Evolutionary conservation across 371 early-diverging fungal genomes (phyloP), one percentile per base, ranked within the genome.

Genomic region (Mycotypha africana): DNA sequence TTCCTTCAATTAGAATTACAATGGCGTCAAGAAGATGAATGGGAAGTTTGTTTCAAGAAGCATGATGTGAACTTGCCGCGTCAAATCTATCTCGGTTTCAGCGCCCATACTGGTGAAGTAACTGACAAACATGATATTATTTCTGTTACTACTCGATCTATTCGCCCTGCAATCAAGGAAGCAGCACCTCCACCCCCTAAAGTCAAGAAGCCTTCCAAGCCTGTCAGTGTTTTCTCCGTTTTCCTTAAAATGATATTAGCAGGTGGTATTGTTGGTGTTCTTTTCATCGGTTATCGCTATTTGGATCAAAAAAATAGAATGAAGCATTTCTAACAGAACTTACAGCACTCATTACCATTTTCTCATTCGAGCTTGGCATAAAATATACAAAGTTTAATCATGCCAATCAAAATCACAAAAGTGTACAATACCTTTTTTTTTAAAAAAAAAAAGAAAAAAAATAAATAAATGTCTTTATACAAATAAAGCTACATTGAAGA

Each of bases 51-150:
- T 67, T 93, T 97, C 70, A 80, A 75, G 56, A 28, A 42, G 21
- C 51, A 64, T 20, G 79, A 92, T 51, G 79, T 93, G 16, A 66
- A 67, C 19, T 66, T 97, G 49, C 95, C 96, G 1, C 50, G 65
- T 2, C 58, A 70, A 39, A 74, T 81, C 14, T 95, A 90, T 64
- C 69, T 96, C 16, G 95, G 95, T 9, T 96, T 95, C 70, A 78
- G 88, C 33, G 89, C 95, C 6, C 79, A 81, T 33, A 97, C 97
- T 1, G 97, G 97, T 45, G 94, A 91, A 43, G 82, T 94, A 24
- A 74, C 82, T 28, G 86, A 92, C 57, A 83, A 84, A 48, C 93
- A 92, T 56, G 93, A 92, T 52, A 79, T 92, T 45, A 65, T 87
- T 42, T 66, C 73, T 12, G 78, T 93, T 23, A 58, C 70, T 12